Base-by-base conservation (phyloP, 78 protist species). In the Isochrysis galbana region DNA sequence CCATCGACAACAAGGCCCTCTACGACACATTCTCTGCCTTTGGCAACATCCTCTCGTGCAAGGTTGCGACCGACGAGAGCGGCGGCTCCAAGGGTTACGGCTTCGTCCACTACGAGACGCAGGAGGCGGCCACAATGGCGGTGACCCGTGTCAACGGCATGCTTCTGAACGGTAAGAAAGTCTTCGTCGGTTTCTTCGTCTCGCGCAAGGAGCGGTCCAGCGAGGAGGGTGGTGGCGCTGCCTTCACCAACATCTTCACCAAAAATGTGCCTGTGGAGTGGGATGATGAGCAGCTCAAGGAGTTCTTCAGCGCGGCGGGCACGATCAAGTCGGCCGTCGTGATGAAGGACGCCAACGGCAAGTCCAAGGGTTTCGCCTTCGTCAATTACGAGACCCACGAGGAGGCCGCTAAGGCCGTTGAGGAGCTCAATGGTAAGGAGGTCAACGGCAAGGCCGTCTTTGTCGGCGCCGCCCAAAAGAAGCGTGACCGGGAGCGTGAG, bases 81-180 rank as follows among this genome's bases (percentile, higher is more conserved):
- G 95, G 90, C 46, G 55, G 26, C 82, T 90, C 95, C 74, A 83
- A 87, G 82, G 99, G 99, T 48, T 98, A 95, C 83, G 99, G 88
- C 38, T 98, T 96, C 82, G 99, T 98, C 39, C 99, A 98, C 95
- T 98, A 95, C 78, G 99, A 97, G 92, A 95, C 94, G 41, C 84
- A 94, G 86, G 97, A 97, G 54, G 97, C 97, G 19, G 99, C 99
- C 46, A 91, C 96, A 14, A 54, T 89, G 48, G 99, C 98, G 70
- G 97, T 98, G 61, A 94, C 70, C 38, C 94, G 91, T 83, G 98
- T 98, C 93, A 98, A 98, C 95, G 98, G 97, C 93, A 97, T 93
- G 98, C 54, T 94, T 80, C 48, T 98, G 91, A 84, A 92, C 78
- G 98, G 94, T 34, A 95, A 95, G 93, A 87, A 93, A 47, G 98